Conservation (phyloP, 495 filamentous ascomycete genomes). For the Lindgomyces ingoldianus region DNA sequence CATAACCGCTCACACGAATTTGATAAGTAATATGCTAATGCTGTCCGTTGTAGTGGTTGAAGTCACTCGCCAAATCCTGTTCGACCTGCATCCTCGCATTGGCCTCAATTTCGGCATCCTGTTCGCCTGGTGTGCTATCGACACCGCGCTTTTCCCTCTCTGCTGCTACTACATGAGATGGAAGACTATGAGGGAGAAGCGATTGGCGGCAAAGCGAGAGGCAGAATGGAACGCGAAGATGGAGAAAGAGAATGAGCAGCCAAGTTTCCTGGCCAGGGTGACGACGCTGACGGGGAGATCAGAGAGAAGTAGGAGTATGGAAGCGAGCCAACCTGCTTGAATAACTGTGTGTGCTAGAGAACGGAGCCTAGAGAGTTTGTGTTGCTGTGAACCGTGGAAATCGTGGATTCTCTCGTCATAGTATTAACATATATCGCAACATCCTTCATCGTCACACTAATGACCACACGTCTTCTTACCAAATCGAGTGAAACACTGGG, state of each 20-base stretch:
- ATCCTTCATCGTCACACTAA: no score
- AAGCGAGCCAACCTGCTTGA: neutral
- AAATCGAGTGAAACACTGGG: no score
- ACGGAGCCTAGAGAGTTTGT: neutral
- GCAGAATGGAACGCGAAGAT: constrained; percentile 32
- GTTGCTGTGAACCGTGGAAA: no score
- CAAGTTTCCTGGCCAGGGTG: constrained; percentile 31
- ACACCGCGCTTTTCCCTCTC: constrained; percentile 61
- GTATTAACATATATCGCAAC: no score
- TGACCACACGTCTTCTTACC: no score
- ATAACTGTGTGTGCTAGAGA: neutral
- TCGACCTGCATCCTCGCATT: constrained; percentile 62
- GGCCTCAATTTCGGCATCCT: constrained; percentile 66
- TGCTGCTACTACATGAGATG: constrained; percentile 49
- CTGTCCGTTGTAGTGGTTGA: constrained; percentile 55
- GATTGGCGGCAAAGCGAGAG: constrained; percentile 21
- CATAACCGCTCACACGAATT: neutral
- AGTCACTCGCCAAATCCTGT: constrained; percentile 62
- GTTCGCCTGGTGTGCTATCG: constrained; percentile 61
- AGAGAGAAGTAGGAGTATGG: neutral
- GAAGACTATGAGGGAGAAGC: constrained; percentile 22
- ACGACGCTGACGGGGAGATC: constrained; percentile 19
- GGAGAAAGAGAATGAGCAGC: constrained; percentile 30
- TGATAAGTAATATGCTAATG: neutral
- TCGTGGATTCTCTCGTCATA: no score